Evolutionary conservation across 176 grass and related monocot genomes (phyloP), one percentile per base, ranked within the genome.

Genomic region (Avena sativa): DNA sequence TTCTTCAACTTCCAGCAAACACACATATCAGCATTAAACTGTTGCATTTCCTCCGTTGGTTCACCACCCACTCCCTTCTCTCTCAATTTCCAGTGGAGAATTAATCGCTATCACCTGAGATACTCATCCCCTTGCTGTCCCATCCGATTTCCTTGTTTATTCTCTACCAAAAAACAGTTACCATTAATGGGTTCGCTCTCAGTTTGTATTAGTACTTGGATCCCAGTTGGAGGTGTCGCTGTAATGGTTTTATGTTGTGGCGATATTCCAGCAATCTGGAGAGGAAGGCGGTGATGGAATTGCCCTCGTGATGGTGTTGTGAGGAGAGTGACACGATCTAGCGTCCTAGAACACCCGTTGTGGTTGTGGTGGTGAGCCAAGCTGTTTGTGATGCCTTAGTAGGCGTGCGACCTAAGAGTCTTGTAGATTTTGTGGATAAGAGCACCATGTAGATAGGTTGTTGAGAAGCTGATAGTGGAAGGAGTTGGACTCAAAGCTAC

Each of bases 1-100:
- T 74, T 74, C 71, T 17, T 74, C 44, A 74, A 25, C 64, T 28
- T 67, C 28, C 28, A 34, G 64, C 64, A 67, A 67, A 34, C 64
- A 34, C 63, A 32, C 64, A 34, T 13, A 34, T 6, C 26, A 67
- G 64, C 28, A 67, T 13, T 28, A 5, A 32, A 67, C 26, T 67
- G 28, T 67, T 16, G 64, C 5, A 0, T 67, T 34, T 34, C 13
- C 64, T 67, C 62, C 5, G 26, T 65, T 65, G 12, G 26, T 64
- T 64, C 61, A 64, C 25, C 61, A 28, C 61, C 61, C 61, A 28
- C 61, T 30, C 12, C 62, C 62, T 65, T 65, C 26, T 32, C 62
- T 65, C 62, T 34, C 26, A 67, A 16, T 34, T 34, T 67, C 64
- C 28, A 34, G 64, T 67, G 62, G 25, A 30, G 30, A 30, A 65